phyloP scores from a whole-genome alignment of 2,329 filamentous ascomycete genomes.

The Colletotrichum aenigma region DNA sequence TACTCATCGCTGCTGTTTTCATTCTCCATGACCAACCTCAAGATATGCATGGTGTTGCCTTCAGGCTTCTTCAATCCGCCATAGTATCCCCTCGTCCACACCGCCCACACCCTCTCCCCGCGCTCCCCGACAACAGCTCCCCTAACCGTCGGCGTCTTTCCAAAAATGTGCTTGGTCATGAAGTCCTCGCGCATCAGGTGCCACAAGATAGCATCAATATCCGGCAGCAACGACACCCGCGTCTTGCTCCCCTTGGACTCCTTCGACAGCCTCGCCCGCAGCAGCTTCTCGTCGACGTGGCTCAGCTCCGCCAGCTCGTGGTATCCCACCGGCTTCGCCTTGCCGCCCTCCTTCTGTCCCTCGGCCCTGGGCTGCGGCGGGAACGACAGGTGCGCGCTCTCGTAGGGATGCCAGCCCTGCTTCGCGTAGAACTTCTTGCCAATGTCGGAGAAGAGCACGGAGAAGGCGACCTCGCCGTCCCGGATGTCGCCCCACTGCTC shows the following conservation, averaged over 20 bases:
- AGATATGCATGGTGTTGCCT: slow-evolving; percentile 71
- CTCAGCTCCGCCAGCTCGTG: slow-evolving; percentile 67
- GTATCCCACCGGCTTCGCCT: slow-evolving; percentile 54
- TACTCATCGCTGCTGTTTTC: slow-evolving; percentile 42
- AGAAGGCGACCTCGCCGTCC: slow-evolving; percentile 59
- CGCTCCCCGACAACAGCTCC: slow-evolving; percentile 68
- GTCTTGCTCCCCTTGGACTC: slow-evolving; percentile 43
- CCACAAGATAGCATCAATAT: slow-evolving; percentile 73
- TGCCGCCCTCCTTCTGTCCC: slow-evolving; percentile 13
- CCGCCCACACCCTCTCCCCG: slow-evolving; percentile 70
- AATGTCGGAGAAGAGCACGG: slow-evolving; percentile 85
- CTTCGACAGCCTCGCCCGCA: slow-evolving; percentile 58
- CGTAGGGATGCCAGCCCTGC: slow-evolving; percentile 77
- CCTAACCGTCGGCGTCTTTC: slow-evolving; percentile 61
- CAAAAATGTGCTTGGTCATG: slow-evolving; percentile 68
- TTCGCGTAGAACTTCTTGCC: slow-evolving; percentile 81
- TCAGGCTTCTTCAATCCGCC: slow-evolving; percentile 54
- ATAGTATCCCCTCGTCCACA: slow-evolving; percentile 74
- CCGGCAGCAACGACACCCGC: slow-evolving; percentile 70
- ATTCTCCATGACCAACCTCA: slow-evolving; percentile 72
- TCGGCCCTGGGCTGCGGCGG: slow-evolving; percentile 37
- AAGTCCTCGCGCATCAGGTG: slow-evolving; percentile 83
- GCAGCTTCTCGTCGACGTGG: slow-evolving; percentile 64
- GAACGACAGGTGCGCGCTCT: slow-evolving; percentile 75
- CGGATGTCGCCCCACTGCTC: slow-evolving; percentile 24